Conservation (phyloP, 2,329 filamentous ascomycete species). For the Talaromyces sp. region DNA sequence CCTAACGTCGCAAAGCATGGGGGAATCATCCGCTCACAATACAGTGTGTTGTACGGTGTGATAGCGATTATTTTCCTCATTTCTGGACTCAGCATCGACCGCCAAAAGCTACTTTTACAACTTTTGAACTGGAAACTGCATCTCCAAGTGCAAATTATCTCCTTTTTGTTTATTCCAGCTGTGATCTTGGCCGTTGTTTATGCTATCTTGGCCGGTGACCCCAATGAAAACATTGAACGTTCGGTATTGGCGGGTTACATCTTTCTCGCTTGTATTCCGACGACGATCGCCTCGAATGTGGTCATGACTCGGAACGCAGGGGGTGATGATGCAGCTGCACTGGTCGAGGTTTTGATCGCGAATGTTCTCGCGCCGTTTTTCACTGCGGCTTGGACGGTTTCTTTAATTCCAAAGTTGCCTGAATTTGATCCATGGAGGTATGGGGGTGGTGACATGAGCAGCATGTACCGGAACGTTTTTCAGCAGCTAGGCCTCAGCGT, state of each 20-base stretch:
- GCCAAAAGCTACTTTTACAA: constrained; percentile 62
- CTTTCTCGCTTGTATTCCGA: constrained; percentile 68
- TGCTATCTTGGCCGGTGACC: constrained; percentile 51
- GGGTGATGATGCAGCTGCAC: constrained; percentile 66
- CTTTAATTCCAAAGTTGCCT: constrained; percentile 51
- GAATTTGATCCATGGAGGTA: constrained; percentile 45
- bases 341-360: constrained; percentile 71
- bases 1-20: constrained; percentile 54
- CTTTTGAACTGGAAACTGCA: constrained; percentile 70
- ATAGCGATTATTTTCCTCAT: constrained; percentile 72
- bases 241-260: constrained; percentile 70
- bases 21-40: constrained; percentile 42
- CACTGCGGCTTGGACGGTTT: constrained; percentile 64
- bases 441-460: constrained; percentile 56
- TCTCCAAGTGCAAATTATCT: constrained; percentile 66
- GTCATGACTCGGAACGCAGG: constrained; percentile 72
- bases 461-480: constrained; percentile 68
- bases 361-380: constrained; percentile 71
- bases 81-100: constrained; percentile 69
- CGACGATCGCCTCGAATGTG: constrained; percentile 72
- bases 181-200: constrained; percentile 62
- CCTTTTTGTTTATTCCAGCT: constrained; percentile 67
- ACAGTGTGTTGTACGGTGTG: constrained; percentile 65
- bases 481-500: constrained; percentile 70
- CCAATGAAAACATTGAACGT: constrained; percentile 57